Conservation (phyloP, 2,329 filamentous ascomycete genomes). For the Epichloe amarillans region DNA sequence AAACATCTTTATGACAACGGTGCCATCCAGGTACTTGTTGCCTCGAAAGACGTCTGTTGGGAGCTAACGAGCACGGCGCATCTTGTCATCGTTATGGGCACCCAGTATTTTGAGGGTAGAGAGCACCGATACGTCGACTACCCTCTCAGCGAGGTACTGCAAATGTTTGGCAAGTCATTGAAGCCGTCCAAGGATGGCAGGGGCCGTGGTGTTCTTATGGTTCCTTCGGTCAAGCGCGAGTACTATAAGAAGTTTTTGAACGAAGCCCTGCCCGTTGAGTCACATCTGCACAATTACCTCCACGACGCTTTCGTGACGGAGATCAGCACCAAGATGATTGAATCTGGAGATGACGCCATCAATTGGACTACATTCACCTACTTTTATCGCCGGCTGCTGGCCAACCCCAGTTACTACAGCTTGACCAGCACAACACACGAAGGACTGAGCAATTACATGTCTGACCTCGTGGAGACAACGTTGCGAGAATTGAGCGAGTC, state of each 20-base stretch:
- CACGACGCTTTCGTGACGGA: conserved; percentile 96
- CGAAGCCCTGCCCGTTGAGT: conserved; percentile 90
- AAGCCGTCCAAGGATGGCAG: conserved; percentile 65
- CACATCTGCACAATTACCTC: conserved; percentile 78
- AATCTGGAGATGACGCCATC: conserved; percentile 90
- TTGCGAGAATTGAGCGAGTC: conserved; percentile 82
- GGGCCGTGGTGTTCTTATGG: conserved; percentile 89
- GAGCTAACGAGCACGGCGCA: conserved; percentile 81
- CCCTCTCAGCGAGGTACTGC: conserved; percentile 79
- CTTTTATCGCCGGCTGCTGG: conserved; percentile 87
- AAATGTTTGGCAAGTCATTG: conserved; percentile 95
- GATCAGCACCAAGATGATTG: conserved; percentile 90
- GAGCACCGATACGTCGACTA: conserved; percentile 98
- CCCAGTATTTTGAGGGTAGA: conserved; percentile 90
- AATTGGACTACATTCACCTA: conserved; percentile 99
- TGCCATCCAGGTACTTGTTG: conserved; percentile 71
- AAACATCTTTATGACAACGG: conserved; percentile 83
- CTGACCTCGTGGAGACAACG: conserved; percentile 86
- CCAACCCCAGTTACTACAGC: conserved; percentile 94
- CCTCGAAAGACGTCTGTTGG: conserved; percentile 84
- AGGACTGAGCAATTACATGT: conserved; percentile 84
- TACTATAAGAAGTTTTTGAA: conserved; percentile 99
- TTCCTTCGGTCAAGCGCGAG: conserved; percentile 83
- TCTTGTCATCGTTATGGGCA: conserved; percentile 91
- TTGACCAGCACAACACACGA: conserved; percentile 81